Evolutionary conservation across 2,329 filamentous ascomycete genomes (phyloP).

Genomic region (Penicillium sclerotiorum): DNA sequence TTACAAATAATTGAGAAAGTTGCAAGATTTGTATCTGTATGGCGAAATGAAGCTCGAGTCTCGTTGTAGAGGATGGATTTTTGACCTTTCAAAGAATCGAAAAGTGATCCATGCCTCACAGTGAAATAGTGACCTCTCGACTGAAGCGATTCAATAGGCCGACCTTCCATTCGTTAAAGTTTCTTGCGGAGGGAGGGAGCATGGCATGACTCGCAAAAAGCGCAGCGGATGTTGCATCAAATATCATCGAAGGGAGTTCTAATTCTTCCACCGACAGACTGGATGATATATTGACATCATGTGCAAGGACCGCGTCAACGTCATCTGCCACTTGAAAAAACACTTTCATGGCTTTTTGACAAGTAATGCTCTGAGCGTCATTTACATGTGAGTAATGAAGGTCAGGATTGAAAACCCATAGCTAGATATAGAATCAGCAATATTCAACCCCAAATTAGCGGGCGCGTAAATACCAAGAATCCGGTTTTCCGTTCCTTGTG

Average conservation of each 20-base stretch:
- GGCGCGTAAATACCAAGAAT: conserved; percentile 38
- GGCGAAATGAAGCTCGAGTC: not conserved
- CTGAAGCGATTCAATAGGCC: conserved; percentile 54
- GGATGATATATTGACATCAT: conserved; percentile 39
- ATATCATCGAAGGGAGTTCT: conserved; percentile 40
- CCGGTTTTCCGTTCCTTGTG: conserved; percentile 39
- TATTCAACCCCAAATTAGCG: not conserved
- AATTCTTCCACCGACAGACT: conserved; percentile 55
- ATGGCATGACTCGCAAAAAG: conserved; percentile 47
- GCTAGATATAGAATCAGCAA: conserved; percentile 28
- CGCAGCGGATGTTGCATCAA: conserved; percentile 36
- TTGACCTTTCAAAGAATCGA: not conserved
- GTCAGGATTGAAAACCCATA: conserved; percentile 65
- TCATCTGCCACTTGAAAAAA: conserved; percentile 51
- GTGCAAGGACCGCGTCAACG: conserved; percentile 38
- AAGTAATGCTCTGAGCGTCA: conserved; percentile 32
- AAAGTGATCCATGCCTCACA: not conserved
- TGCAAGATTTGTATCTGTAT: too few species aligned
- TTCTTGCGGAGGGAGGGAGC: conserved; percentile 53
- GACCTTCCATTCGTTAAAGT: conserved; percentile 59
- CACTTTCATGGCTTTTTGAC: conserved; percentile 59
- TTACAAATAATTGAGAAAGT: not conserved
- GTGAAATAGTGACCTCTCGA: conserved; percentile 4
- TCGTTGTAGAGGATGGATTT: not conserved
- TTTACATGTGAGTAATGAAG: conserved; percentile 57